Conservation (phyloP, 2,329 filamentous ascomycete species). For the Lachnellula occidentalis region DNA sequence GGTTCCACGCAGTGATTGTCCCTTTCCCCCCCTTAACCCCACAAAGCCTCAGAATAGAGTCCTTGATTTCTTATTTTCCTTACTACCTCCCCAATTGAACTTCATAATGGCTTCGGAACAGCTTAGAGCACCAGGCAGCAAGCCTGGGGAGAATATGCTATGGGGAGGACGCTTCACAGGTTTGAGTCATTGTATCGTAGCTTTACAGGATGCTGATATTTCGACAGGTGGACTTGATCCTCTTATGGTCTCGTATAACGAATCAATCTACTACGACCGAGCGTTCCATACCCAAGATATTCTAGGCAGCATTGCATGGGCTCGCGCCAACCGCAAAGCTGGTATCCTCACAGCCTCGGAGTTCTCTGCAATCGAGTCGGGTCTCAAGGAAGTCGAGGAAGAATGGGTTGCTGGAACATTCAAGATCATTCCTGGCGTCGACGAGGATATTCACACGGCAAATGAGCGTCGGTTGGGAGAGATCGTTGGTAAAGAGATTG, state of each 20-base stretch:
- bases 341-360: slow-evolving; percentile 70
- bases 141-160: slow-evolving; percentile 41
- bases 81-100: slow-evolving; percentile 6
- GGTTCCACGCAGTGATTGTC: not conserved
- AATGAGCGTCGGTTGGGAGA: slow-evolving; percentile 72
- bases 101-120: slow-evolving; percentile 24
- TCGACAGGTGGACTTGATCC: slow-evolving; percentile 70
- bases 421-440: slow-evolving; percentile 45
- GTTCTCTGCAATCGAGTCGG: slow-evolving; percentile 67
- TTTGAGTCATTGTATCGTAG: slow-evolving; percentile 24
- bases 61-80: not conserved
- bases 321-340: slow-evolving; percentile 69
- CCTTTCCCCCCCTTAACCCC: not conserved
- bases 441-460: slow-evolving; percentile 63
- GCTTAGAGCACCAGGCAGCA: slow-evolving; percentile 24
- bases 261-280: slow-evolving; percentile 72
- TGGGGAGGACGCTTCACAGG: slow-evolving; percentile 59
- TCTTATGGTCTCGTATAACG: slow-evolving; percentile 82
- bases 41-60: not conserved
- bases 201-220: slow-evolving; percentile 7
- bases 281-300: slow-evolving; percentile 77
- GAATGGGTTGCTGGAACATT: slow-evolving; percentile 51
- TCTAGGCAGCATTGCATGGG: slow-evolving; percentile 73
- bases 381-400: slow-evolving; percentile 52
- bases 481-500: slow-evolving; percentile 78